Percentiles rank a stretch among this genome's conserved stretches.
phyloP scores from a whole-genome alignment of 768 basidiomycete species.

The Cystobasidium ongulense region DNA sequence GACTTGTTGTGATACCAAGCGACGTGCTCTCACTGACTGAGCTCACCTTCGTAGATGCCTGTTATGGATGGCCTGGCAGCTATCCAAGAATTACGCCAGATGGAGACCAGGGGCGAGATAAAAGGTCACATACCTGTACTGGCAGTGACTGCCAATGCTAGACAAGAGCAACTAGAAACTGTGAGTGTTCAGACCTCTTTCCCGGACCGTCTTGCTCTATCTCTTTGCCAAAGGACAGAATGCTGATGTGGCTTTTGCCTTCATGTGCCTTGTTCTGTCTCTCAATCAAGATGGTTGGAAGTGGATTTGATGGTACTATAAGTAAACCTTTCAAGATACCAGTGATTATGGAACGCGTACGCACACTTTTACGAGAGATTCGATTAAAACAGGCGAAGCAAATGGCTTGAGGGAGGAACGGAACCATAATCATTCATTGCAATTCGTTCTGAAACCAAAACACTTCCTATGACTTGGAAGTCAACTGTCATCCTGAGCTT shows the following conservation, averaged over 20 bases:
- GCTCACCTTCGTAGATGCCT: conserved; percentile 28
- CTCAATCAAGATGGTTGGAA: conserved; percentile 11
- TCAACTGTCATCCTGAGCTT: background rate
- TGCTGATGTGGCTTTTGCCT: too few relatives aligned
- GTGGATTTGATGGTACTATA: conserved; percentile 22
- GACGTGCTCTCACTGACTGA: background rate
- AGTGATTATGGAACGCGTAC: conserved; percentile 9
- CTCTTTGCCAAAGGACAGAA: too few relatives aligned
- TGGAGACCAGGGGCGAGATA: conserved; percentile 9
- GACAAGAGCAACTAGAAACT: conserved; percentile 12
- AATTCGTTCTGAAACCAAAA: too few relatives aligned
- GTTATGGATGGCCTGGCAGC: conserved; percentile 26
- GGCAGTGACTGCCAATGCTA: conserved; percentile 20
- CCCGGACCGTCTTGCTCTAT: too few relatives aligned
- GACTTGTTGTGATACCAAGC: too few relatives aligned
- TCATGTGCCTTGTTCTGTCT: too few relatives aligned
- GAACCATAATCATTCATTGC: background rate
- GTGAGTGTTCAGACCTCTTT: too few relatives aligned
- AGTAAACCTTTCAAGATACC: conserved; percentile 29
- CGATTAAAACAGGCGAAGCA: background rate
- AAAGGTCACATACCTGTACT: conserved; percentile 19
- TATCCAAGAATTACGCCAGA: conserved; percentile 3
- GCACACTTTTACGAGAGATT: background rate
- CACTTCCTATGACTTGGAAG: too few relatives aligned
- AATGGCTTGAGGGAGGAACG: background rate